Percentiles rank a stretch among this genome's conserved stretches.
Evolutionary conservation across 2,329 filamentous ascomycete species (phyloP).

Genomic region (Aschersonia sp.): DNA sequence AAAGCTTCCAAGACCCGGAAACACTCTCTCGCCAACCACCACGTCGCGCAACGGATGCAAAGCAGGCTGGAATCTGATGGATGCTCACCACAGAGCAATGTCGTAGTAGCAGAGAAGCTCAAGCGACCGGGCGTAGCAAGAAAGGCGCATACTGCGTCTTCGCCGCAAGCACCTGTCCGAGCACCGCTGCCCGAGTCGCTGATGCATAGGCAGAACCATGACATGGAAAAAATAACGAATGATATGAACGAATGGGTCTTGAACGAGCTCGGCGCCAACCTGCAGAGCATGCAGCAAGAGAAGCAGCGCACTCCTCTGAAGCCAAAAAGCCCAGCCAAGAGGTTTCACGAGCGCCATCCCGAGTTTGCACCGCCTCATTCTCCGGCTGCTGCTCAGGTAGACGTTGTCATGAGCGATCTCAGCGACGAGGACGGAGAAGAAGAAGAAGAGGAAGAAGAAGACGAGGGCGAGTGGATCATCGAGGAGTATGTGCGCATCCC

Average conservation of each 20-base stretch:
- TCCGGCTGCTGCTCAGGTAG: slow-evolving; percentile 4
- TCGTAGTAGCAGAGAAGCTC: slow-evolving; percentile 9
- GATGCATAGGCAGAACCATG: slow-evolving; percentile 19
- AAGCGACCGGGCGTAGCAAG: slow-evolving; percentile 19
- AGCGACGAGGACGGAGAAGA: slow-evolving; percentile 26
- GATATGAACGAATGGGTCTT: slow-evolving; percentile 46
- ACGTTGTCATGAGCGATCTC: slow-evolving; percentile 22
- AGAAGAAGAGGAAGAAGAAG: slow-evolving; percentile 19
- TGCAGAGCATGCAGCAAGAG: slow-evolving; percentile 31
- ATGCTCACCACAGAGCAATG: slow-evolving; percentile 1
- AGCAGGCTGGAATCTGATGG: not conserved
- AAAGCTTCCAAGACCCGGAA: slow-evolving; percentile 9
- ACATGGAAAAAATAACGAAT: slow-evolving; percentile 34
- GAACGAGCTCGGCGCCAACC: slow-evolving; percentile 38
- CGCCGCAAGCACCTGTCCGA: slow-evolving; percentile 8
- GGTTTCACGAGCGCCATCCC: slow-evolving; percentile 42
- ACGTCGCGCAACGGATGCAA: not conserved
- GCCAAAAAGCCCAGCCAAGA: slow-evolving; percentile 38
- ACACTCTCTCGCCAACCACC: slow-evolving; percentile 7
- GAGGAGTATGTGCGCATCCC: slow-evolving; percentile 51
- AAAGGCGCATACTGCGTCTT: slow-evolving; percentile 6
- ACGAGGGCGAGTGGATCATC: slow-evolving; percentile 45
- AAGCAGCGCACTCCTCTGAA: slow-evolving; percentile 29
- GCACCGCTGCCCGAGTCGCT: slow-evolving; percentile 18
- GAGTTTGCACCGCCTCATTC: slow-evolving; percentile 10